A percentile compares a stretch with the other conserved stretches of the same genome.
Evolutionary conservation across 192 early-diverging fungal species (phyloP).

Genomic region (Paraglomus brasilianum): DNA sequence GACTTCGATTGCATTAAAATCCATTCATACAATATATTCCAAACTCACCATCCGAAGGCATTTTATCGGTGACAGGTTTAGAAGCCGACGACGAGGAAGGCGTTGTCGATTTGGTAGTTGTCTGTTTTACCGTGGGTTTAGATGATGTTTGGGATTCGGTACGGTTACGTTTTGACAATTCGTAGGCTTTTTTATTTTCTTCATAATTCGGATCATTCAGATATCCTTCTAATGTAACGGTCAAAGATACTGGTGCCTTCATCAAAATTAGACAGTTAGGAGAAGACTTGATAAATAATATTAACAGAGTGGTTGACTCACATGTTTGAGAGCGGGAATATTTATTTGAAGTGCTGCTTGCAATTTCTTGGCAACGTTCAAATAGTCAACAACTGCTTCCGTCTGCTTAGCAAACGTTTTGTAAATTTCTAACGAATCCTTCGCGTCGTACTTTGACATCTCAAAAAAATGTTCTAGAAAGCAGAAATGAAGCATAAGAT

Average conservation of each 20-base stretch:
- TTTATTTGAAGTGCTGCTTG: slow-evolving; percentile 55
- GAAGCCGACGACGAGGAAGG: not conserved
- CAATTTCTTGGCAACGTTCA: slow-evolving; percentile 64
- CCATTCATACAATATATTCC: not conserved
- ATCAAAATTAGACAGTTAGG: not conserved
- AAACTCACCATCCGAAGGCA: not conserved
- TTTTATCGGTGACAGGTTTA: not conserved
- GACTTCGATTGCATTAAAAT: not conserved
- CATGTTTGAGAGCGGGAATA: slow-evolving; percentile 76
- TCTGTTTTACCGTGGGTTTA: not conserved
- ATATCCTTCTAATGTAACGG: slow-evolving; percentile 63
- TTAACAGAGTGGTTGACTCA: slow-evolving; percentile 33
- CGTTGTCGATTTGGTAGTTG: not conserved
- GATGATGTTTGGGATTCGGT: slow-evolving; percentile 26
- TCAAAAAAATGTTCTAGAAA: slow-evolving; percentile 69
- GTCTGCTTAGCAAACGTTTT: slow-evolving; percentile 76
- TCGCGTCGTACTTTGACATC: slow-evolving; percentile 65
- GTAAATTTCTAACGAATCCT: slow-evolving; percentile 67
- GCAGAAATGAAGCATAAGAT: slow-evolving; percentile 3
- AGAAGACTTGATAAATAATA: too few relatives aligned
- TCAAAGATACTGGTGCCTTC: slow-evolving; percentile 67
- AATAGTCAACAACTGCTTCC: slow-evolving; percentile 63
- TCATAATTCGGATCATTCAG: slow-evolving; percentile 74
- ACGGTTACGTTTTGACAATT: slow-evolving; percentile 28
- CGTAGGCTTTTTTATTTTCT: slow-evolving; percentile 49